A percentile compares a stretch with the other conserved stretches of the same genome.
Conservation (phyloP, 2,329 filamentous ascomycete species). For the Botryotinia narcissicola region DNA sequence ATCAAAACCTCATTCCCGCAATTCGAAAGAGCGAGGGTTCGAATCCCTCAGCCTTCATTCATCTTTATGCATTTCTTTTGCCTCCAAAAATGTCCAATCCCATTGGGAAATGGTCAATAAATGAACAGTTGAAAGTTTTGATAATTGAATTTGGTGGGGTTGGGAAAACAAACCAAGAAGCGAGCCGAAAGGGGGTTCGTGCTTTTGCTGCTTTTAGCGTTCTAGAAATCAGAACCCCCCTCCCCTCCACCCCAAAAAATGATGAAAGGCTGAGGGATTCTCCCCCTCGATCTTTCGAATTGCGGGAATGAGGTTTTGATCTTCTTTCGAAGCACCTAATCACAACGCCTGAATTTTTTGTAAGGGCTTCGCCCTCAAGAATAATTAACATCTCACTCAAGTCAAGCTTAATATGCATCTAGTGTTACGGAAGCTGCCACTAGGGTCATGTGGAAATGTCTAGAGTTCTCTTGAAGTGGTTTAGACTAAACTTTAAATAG, state of each 20-base stretch:
- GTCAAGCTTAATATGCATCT: neutral
- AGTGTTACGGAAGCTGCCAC: neutral
- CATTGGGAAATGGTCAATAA: neutral
- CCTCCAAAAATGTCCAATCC: neutral
- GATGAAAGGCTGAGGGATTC: neutral
- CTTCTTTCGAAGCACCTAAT: neutral
- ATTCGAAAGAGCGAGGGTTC: constrained; percentile 49
- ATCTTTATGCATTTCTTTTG: constrained; percentile 20
- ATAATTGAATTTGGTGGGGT: neutral
- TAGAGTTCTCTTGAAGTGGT: too few species aligned
- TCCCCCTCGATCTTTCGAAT: neutral
- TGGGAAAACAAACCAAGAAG: neutral
- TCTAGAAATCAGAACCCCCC: neutral
- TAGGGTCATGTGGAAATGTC: too few species aligned
- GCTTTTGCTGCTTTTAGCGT: neutral
- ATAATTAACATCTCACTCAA: neutral
- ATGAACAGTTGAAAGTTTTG: neutral
- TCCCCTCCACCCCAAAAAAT: neutral
- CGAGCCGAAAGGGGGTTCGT: neutral
- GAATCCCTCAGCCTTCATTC: constrained; percentile 49
- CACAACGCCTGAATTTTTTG: neutral
- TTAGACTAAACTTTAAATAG: too few species aligned
- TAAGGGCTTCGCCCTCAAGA: neutral
- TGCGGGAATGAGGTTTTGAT: neutral
- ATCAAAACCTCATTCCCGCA: constrained; percentile 36